Base-by-base conservation (phyloP, 2,329 filamentous ascomycete species). In the Monosporascus sp. region DNA sequence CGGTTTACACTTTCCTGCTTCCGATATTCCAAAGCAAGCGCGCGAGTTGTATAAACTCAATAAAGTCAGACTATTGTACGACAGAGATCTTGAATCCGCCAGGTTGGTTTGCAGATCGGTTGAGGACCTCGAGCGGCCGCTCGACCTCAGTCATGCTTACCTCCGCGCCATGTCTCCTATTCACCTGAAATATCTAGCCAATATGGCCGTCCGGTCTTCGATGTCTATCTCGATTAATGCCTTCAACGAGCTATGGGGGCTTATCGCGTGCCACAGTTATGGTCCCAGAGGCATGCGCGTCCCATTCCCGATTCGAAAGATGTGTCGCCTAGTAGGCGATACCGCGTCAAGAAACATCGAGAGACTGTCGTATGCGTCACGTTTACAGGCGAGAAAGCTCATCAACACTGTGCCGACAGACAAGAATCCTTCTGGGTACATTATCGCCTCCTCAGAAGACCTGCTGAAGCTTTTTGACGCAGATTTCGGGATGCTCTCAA, bases 141-240 rank as follows among this genome's bases (percentile, higher is more conserved):
- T 96, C 4, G 90, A 96, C 66, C 84, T 96, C 68, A 94, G 88
- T 1, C 88, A 94, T 63, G 81, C 87, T 0, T 94, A 95, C 64
- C 79, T 96, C 2, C 83, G 91, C 51, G 90, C 92, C 57, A 96
- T 96, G 83, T 95, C 90, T 1, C 90, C 91, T 0, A 92, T 96
- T 43, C 90, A 94, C 64, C 70, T 96, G 51, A 95, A 95, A 64
- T 96, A 96, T 61, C 76, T 96, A 3, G 80, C 75, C 6, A 91
- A 96, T 65, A 96, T 96, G 91, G 87, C 85, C 7, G 90, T 96
- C 0, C 84, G 90, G n/a, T 90, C 90, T 0, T 96, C 90, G 58
- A 96, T 96, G 90, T 96, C 90, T 0, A 91, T 96, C 55, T 95
- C 90, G 1, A 89, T 96, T 64, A 94, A 90, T 58, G 89, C 89